Base-by-base conservation (phyloP, 768 basidiomycete species). In the Candolleomyces aberdarensis region DNA sequence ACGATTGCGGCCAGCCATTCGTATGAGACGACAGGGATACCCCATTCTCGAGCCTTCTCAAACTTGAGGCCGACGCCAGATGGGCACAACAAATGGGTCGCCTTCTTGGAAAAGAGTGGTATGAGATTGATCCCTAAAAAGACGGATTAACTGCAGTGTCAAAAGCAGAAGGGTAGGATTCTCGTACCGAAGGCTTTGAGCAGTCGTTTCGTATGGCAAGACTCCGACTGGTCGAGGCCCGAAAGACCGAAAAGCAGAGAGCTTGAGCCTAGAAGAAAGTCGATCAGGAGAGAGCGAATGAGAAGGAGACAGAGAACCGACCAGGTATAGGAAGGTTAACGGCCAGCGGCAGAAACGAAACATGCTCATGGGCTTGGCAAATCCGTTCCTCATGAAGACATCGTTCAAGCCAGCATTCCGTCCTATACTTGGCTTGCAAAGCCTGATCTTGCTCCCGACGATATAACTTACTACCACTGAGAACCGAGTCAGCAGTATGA, bases 371-470 rank as follows among this genome's bases (percentile, higher is more conserved):
- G 0, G 84, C 77, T 17, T 75, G 70, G 67, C 89, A 88, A 55
- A 96, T 74, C n/a, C 83, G 80, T 49, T 91, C 88, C 60, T 88
- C 85, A 57, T 84, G 88, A 14, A 94, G 81, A 66, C 92, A 96
- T 48, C 83, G 83, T 71, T 98, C 95, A 1, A 98, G 78, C 95
- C 95, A 98, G 69, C 92, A 96, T 71, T 97, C 95, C 0, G 95
- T 96, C 48, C 94, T 84, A 67, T 86, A 92, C 65, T 85, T 87
- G 3, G 65, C 58, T 50, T 83, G 79, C 63, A 78, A 66, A 0
- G 40, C 11, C 7, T 75, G 72, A 57, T 86, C 84, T 5, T 71
- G 68, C 68, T 91, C 89, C 36, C 82, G 79, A 3, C 72, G 74
- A 64, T 80, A 91, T n/a, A 90, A 63, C 63, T 84, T 85, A 65